phyloP scores from a whole-genome alignment of 2,329 filamentous ascomycete genomes.

The Scedosporium apiospermum region DNA sequence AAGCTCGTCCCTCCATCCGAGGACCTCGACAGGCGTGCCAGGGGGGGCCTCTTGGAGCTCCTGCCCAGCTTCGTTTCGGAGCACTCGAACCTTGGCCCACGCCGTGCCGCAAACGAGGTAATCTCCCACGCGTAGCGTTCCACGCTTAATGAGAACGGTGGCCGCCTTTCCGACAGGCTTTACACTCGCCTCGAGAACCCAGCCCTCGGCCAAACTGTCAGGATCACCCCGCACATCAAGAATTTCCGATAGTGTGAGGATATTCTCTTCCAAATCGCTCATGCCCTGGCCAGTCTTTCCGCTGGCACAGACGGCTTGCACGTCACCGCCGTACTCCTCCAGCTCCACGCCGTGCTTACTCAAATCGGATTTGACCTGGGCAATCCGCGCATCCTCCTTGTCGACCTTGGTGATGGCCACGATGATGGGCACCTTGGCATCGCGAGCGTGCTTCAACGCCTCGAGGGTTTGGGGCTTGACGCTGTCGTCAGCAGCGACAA shows the following conservation, averaged over 20 bases:
- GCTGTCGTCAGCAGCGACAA: slow-evolving; percentile 93
- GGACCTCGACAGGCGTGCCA: slow-evolving; percentile 82
- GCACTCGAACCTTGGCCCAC: slow-evolving; percentile 74
- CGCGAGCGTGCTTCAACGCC: slow-evolving; percentile 85
- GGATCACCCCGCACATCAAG: slow-evolving; percentile 78
- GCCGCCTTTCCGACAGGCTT: slow-evolving; percentile 79
- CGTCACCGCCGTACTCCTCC: slow-evolving; percentile 90
- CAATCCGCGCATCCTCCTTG: slow-evolving; percentile 70
- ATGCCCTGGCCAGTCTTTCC: slow-evolving; percentile 93
- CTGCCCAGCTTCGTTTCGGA: slow-evolving; percentile 76
- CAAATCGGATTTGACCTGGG: slow-evolving; percentile 82
- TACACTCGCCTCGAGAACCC: slow-evolving; percentile 85
- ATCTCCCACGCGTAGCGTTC: slow-evolving; percentile 73
- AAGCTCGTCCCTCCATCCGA: slow-evolving; percentile 82
- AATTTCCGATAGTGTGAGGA: slow-evolving; percentile 76
- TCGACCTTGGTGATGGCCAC: slow-evolving; percentile 98
- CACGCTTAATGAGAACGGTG: slow-evolving; percentile 79
- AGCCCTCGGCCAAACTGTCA: slow-evolving; percentile 75
- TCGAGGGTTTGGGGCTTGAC: slow-evolving; percentile 97
- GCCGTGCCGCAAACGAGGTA: slow-evolving; percentile 80
- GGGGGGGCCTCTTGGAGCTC: slow-evolving; percentile 67
- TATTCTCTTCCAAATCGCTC: slow-evolving; percentile 83
- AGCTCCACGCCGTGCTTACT: slow-evolving; percentile 77
- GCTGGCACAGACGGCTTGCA: slow-evolving; percentile 83
- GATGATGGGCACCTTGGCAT: slow-evolving; percentile 85